phyloP scores from a whole-genome alignment of 768 basidiomycete species.

The Rhizopogon vulgaris region DNA sequence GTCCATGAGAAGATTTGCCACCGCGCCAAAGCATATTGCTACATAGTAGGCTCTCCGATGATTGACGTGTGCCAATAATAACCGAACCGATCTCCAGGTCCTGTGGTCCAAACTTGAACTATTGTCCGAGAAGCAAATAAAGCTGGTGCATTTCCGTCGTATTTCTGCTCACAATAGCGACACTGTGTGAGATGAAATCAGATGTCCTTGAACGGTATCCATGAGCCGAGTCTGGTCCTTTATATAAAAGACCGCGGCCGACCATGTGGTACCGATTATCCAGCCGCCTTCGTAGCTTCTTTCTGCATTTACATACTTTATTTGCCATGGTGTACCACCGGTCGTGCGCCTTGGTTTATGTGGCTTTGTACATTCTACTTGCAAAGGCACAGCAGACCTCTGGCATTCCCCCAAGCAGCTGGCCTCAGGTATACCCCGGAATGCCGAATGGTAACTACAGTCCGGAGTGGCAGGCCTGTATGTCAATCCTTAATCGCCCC shows the following conservation, averaged over 20 bases:
- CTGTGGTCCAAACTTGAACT: neutral
- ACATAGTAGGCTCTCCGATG: too few relatives aligned
- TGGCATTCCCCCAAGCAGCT: conserved; percentile 23
- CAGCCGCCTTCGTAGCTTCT: neutral
- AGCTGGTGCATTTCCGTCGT: neutral
- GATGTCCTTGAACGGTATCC: neutral
- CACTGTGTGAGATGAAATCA: conserved; percentile 3
- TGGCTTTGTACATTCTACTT: conserved; percentile 4
- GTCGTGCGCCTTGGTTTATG: conserved; percentile 9
- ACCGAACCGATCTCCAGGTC: too few relatives aligned
- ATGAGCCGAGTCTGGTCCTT: neutral
- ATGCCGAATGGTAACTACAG: conserved; percentile 42
- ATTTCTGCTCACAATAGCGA: conserved; percentile 4
- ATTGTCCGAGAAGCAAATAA: neutral
- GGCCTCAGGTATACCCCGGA: conserved; percentile 38
- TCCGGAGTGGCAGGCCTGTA: conserved; percentile 60
- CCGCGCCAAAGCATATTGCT: too few relatives aligned
- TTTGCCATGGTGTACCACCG: conserved; percentile 14
- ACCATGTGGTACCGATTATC: neutral
- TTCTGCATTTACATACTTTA: conserved; percentile 4
- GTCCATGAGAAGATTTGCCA: too few relatives aligned
- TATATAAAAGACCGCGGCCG: neutral
- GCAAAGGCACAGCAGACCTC: conserved; percentile 16
- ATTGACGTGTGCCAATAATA: neutral
- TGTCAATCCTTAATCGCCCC: conserved; percentile 9